phyloP scores from a whole-genome alignment of 2,329 filamentous ascomycete species.

The Neofusicoccum parvum region DNA sequence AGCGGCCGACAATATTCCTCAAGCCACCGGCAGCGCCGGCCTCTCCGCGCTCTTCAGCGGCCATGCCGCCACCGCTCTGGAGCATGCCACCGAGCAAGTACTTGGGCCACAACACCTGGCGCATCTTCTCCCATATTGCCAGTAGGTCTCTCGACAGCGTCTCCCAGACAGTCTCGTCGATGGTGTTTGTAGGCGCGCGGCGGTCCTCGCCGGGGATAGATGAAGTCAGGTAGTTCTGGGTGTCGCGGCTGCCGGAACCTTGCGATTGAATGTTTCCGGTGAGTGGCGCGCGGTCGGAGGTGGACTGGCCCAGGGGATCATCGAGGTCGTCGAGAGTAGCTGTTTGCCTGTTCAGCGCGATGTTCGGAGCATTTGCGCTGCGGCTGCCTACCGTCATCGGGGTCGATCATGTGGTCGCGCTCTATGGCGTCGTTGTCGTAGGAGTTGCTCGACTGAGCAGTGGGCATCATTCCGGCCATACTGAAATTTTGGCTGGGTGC shows the following conservation, averaged over 20 bases:
- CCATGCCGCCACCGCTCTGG: constrained; percentile 58
- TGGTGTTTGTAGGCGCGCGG: constrained; percentile 84
- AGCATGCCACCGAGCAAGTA: constrained; percentile 78
- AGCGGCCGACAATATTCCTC: constrained; percentile 61
- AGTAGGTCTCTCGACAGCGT: constrained; percentile 90
- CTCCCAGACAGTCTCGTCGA: constrained; percentile 96
- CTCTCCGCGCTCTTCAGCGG: constrained; percentile 60
- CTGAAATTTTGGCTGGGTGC: background rate
- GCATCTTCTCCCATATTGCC: constrained; percentile 97
- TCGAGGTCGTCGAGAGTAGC: constrained; percentile 91
- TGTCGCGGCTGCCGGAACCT: constrained; percentile 52
- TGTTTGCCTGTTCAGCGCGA: constrained; percentile 36
- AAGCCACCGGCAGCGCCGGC: constrained; percentile 47
- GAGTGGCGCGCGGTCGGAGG: constrained; percentile 75
- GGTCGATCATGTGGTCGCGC: constrained; percentile 53
- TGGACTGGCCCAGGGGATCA: constrained; percentile 68
- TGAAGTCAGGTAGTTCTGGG: constrained; percentile 83
- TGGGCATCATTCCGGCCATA: constrained; percentile 52
- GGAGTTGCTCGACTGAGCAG: constrained; percentile 37
- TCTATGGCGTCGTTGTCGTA: constrained; percentile 51
- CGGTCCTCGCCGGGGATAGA: constrained; percentile 92
- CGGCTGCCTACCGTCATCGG: constrained; percentile 50
- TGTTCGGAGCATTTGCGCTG: constrained; percentile 20
- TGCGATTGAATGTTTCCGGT: constrained; percentile 77
- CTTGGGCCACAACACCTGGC: constrained; percentile 93